Evolutionary conservation across 2,329 filamentous ascomycete genomes (phyloP).

Genomic region (Didymella lethalis): DNA sequence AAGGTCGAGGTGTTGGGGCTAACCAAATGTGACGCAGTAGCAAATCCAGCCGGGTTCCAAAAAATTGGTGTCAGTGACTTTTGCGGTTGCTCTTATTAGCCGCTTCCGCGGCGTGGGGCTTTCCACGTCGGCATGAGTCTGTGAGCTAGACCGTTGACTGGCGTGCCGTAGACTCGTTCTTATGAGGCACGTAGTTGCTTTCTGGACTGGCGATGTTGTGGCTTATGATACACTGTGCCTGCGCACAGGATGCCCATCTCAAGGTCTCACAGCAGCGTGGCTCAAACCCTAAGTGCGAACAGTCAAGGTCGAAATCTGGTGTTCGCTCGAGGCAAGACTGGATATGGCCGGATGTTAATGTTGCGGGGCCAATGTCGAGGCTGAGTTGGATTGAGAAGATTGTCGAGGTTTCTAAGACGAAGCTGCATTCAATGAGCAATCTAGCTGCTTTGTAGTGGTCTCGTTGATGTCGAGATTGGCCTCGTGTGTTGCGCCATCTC

Average conservation of each 20-base stretch:
- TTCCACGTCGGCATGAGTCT: neutral
- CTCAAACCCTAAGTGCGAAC: neutral
- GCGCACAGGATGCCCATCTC: neutral
- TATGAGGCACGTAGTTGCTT: too few species aligned
- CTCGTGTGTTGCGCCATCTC: neutral
- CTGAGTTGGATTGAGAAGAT: neutral
- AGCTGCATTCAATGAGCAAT: neutral
- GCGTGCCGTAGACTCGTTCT: too few species aligned
- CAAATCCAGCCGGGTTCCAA: neutral
- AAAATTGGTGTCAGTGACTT: neutral
- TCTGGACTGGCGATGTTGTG: too few species aligned
- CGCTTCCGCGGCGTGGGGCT: neutral
- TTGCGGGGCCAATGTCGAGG: neutral
- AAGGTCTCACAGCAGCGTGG: neutral
- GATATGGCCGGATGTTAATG: neutral
- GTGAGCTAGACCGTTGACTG: neutral
- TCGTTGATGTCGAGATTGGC: conserved; percentile 5
- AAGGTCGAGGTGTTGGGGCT: conserved; percentile 6
- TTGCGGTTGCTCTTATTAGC: neutral
- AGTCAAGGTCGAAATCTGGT: neutral
- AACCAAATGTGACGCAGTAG: conserved; percentile 1
- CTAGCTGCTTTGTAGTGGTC: neutral
- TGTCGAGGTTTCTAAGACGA: neutral
- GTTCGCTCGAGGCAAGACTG: neutral
- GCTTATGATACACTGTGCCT: neutral